phyloP scores from a whole-genome alignment of 768 basidiomycete genomes.

The Amanita inopinata region DNA sequence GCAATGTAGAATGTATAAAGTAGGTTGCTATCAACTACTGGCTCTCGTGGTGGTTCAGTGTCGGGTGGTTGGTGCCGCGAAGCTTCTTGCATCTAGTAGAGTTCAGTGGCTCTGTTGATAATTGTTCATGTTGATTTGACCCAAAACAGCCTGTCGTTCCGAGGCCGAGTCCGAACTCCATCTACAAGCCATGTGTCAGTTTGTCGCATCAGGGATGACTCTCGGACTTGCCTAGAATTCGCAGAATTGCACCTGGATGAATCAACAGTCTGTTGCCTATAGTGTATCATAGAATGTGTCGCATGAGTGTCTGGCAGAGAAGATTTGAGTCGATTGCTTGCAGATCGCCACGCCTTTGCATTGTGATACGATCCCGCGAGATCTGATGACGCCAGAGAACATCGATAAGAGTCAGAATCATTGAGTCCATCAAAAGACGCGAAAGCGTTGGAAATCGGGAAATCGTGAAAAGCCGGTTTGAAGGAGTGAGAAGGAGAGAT shows the following conservation, averaged over 20 bases:
- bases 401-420: not conserved
- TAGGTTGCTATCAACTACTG: no score
- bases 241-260: not conserved
- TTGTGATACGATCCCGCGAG: constrained; percentile 2
- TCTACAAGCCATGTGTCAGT: not conserved
- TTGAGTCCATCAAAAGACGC: not conserved
- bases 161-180: not conserved
- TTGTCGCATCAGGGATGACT: not conserved
- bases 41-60: no score
- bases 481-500: not conserved
- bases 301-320: not conserved
- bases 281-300: not conserved
- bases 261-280: not conserved
- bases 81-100: no score
- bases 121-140: not conserved
- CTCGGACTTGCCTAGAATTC: constrained; percentile 3
- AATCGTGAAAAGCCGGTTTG: not conserved
- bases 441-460: not conserved
- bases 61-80: no score
- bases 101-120: not conserved
- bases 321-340: not conserved
- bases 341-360: not conserved
- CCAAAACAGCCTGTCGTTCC: constrained; percentile 5
- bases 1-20: no score
- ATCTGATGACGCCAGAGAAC: constrained; percentile 1